Base-by-base conservation (phyloP, 1,284 basidiomycete species). In the Ceratorhiza oryzae-sativae region DNA sequence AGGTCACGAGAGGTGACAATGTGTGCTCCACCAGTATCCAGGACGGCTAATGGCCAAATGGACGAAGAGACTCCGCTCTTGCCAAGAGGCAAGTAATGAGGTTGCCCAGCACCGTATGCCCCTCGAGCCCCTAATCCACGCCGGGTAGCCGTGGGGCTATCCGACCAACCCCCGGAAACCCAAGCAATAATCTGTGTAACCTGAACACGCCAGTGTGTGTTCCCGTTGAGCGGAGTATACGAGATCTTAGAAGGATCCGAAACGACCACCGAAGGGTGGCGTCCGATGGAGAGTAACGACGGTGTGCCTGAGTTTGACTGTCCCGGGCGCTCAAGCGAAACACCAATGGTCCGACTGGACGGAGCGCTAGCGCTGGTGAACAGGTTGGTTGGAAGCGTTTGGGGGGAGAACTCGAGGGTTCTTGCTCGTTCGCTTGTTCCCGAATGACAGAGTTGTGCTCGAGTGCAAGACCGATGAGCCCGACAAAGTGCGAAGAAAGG, bases 301-400 rank as follows among this genome's bases (percentile, higher is more conserved):
- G 74, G 55, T 4, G 63, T 67, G 15, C 60, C 58, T 32, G 72
- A 61, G 39, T 71, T 68, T 25, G 63, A 55, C 39, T 68, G 58
- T 30, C 53, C 70, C 1, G 74, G 74, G 12, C 74, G 74, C 39
- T 75, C 74, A 12, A 75, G 70, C 5, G 71, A 46, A 30, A 75
- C 45, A 20, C 63, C 62, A 25, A 70, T 61, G 32, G 62, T 71
- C 18, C 67, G 71, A 18, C 41, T 68, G 30, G 46, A 18, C 23
- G 73, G 73, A 1, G 58, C 20, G 23, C 67, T 61, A 32, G 72
- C 6, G 23, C 45, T 39, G 25, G 65, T 39, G 36, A 73, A 55
- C 20, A 73, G 39, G 48, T 71, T 55, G 48, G 72, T 71, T 0
- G 59, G 3, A 41, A 73, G 42, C 5, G 72, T 73, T 15, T 55